A percentile compares a stretch with the other conserved stretches of the same genome.
Evolutionary conservation across 1,139 yeast species (phyloP).

Genomic region (Candida glucosophila): DNA sequence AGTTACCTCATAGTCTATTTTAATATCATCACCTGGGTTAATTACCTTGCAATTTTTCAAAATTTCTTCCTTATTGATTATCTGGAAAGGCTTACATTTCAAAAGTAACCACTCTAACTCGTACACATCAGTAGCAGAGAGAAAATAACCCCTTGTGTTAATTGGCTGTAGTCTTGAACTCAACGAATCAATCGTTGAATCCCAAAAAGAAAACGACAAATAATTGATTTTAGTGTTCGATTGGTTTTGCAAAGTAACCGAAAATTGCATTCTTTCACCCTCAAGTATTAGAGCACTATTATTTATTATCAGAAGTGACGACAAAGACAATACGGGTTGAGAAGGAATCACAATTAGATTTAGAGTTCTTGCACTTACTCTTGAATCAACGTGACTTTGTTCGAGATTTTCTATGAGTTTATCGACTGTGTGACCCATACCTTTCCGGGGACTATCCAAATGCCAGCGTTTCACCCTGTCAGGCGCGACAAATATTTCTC

Average conservation of each 20-base stretch:
- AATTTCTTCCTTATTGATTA: constrained; percentile 31
- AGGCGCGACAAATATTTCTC: constrained; percentile 13
- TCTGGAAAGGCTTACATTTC: constrained; percentile 48
- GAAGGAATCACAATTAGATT: constrained; percentile 44
- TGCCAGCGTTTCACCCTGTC: constrained; percentile 10
- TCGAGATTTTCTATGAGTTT: constrained; percentile 15
- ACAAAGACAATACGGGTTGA: constrained; percentile 56
- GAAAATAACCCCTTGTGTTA: constrained; percentile 19
- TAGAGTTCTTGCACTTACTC: constrained; percentile 14
- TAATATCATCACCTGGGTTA: constrained; percentile 20
- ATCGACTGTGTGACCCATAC: constrained; percentile 6
- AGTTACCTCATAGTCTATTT: constrained; percentile 48
- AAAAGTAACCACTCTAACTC: constrained; percentile 68
- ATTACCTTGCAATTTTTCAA: constrained; percentile 25
- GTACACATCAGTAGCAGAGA: constrained; percentile 55
- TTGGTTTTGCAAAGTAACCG: constrained; percentile 47
- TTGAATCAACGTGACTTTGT: constrained; percentile 9
- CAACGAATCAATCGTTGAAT: constrained; percentile 64
- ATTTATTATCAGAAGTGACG: constrained; percentile 47
- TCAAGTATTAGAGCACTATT: constrained; percentile 74
- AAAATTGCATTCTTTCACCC: constrained; percentile 55
- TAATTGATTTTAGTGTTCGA: constrained; percentile 50
- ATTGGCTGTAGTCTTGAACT: constrained; percentile 24
- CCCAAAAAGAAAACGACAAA: constrained; percentile 57
- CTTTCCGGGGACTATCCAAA: constrained; percentile 1